Percentiles rank a stretch among this genome's conserved stretches.
These are phyloP conservation scores for Apocynum venetum DNA, from an alignment of 257 asterid genomes.

Conservation along the genomic window DNA sequence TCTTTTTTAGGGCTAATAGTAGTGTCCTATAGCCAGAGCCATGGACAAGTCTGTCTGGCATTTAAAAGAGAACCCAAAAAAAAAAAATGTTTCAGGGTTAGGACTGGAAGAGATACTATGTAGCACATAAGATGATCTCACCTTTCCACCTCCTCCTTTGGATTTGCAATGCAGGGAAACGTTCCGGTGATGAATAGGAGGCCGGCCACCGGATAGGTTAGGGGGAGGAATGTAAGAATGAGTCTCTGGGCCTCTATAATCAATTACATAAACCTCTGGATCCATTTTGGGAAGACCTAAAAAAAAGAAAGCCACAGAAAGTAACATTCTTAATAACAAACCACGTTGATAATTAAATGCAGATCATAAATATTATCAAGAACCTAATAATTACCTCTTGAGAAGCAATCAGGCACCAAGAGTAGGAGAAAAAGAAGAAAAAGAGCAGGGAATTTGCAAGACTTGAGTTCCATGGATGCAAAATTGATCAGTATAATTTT, in stretches of 20 bases:
- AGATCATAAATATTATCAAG: no score
- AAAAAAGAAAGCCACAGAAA: neutral
- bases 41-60: no score
- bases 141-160: conserved; percentile 17
- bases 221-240: conserved; percentile 51
- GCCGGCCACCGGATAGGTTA: conserved; percentile 20
- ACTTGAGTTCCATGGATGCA: conserved; percentile 28
- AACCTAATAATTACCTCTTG: conserved; percentile 24
- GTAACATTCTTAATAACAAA: neutral
- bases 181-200: conserved; percentile 22
- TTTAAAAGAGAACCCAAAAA: no score
- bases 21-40: no score
- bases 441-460: conserved; percentile 6
- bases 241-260: conserved; percentile 55
- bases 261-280: conserved; percentile 37
- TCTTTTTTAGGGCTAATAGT: no score
- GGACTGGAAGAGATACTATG: neutral
- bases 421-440: conserved; percentile 33
- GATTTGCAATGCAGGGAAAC: conserved; percentile 19
- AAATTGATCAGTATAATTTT: neutral
- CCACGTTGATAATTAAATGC: no score
- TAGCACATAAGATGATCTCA: conserved; percentile 4
- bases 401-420: conserved; percentile 9
- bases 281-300: conserved; percentile 20
- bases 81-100: neutral